Base-by-base conservation (phyloP, 2,329 filamentous ascomycete species). In the Xylariaceae sp. region DNA sequence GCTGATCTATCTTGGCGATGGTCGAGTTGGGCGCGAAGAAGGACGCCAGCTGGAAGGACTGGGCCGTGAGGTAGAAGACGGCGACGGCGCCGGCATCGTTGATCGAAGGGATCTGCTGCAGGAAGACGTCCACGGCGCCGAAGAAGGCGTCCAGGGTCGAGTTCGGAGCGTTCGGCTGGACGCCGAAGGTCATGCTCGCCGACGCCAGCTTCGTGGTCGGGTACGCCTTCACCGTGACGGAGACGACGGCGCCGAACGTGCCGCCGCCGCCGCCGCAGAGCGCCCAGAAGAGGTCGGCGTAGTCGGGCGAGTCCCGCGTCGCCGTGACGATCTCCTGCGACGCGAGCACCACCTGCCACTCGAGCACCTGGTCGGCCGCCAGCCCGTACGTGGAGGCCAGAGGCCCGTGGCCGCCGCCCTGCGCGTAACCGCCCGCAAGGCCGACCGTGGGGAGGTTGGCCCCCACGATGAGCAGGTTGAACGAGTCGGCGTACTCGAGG, bases 241-340 rank as follows among this genome's bases (percentile, higher is more conserved):
- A 38, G 11, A 68, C 57, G 2, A 81, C 73, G 2, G 81, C 63
- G 3, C 66, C 78, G 47, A 71, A 82, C 19, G 68, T 79, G 11
- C 75, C 74, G 5, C 68, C 71, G 2, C 78, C 77, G 1, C 77
- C 76, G 5, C 77, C 76, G 36, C 66, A 65, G 2, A 81, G 57
- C 1, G 78, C 79, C 78, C 78, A 84, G 61, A 76, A n/a, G n/a
- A n/a, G n/a, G n/a, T n/a, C n/a, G n/a, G n/a, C n/a, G n/a, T n/a
- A n/a, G n/a, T n/a, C n/a, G n/a, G n/a, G n/a, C n/a, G n/a, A n/a
- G n/a, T n/a, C n/a, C n/a, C n/a, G n/a, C n/a, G n/a, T n/a, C n/a
- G n/a, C n/a, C n/a, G n/a, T n/a, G n/a, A n/a, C n/a, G n/a, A n/a
- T n/a, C n/a, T n/a, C n/a, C n/a, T n/a, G n/a, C n/a, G n/a, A n/a